Evolutionary conservation across 139 green algal species (phyloP), one percentile per base, ranked within the genome.

Genomic region (Chlamydomonas eustigma): DNA sequence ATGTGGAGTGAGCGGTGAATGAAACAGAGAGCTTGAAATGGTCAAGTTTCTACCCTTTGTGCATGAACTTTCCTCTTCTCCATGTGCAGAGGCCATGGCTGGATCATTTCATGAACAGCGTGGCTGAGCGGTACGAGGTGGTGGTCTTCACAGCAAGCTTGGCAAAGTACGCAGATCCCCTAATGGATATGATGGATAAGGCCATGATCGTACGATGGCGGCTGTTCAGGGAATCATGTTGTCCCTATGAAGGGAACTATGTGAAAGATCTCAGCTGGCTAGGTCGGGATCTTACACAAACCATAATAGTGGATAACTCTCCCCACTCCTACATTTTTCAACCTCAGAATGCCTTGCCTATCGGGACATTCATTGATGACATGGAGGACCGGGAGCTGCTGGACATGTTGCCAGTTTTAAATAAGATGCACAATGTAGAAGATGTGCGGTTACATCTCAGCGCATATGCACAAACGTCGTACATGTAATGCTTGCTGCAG

Each of bases 281-380:
- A 38, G 95, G 95, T 0, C 84, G 95, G 0, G 84, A 93, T 32
- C 81, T 98, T 38, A 72, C 69, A 6, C 38, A 87, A 75, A 90
- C 83, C 37, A 94, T 99, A 72, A 98, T 99, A 68, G 90, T 99
- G 25, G 95, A 99, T 88, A 99, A 99, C 88, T 97, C 89, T 2
- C 95, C 95, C 4, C 90, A 97, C 79, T 95, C 87, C 5, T 99
- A 99, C 86, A 80, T 93, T 2, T 98, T 99, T 79, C 95, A 99
- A 80, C 95, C 95, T 0, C 90, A 92, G 50, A 99, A 99, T 80
- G 95, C 95, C 1, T 72, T 98, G 25, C 90, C 94, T 50, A 95
- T 99, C 44, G 76, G 80, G 24, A 94, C 89, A 2, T 98, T 97
- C 78, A 97, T 99, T 37, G 95, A 98, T 75, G 90, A 98, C 81